A percentile compares a stretch with the other conserved stretches of the same genome.
These are phyloP conservation scores for Chaetomium globosum DNA, from an alignment of 2,329 filamentous ascomycete species.

Conservation along the genomic window DNA sequence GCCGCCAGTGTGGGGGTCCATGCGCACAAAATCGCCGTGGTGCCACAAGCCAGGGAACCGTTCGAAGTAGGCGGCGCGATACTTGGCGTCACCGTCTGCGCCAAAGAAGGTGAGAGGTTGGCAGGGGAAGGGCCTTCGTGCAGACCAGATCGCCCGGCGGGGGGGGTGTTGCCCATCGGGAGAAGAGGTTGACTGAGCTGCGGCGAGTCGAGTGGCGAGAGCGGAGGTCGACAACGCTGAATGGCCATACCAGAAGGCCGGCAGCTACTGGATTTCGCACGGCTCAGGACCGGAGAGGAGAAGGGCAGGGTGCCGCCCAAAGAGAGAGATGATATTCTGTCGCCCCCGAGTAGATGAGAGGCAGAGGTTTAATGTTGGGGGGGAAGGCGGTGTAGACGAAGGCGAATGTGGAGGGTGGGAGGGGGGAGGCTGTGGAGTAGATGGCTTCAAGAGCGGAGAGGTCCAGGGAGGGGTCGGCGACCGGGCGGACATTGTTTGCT, in stretches of 20 bases:
- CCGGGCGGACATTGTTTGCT: slow-evolving; percentile 68
- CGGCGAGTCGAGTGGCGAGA: slow-evolving; percentile 57
- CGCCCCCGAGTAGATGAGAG: slow-evolving; percentile 91
- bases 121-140: slow-evolving; percentile 78
- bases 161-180: slow-evolving; percentile 46
- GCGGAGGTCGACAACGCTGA: slow-evolving; percentile 61
- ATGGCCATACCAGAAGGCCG: slow-evolving; percentile 81
- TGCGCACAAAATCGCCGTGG: slow-evolving; percentile 85
- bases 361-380: slow-evolving; percentile 79
- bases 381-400: slow-evolving; percentile 89
- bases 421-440: slow-evolving; percentile 89
- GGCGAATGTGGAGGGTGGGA: slow-evolving; percentile 88
- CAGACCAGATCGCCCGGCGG: slow-evolving; percentile 87
- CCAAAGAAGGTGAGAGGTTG: slow-evolving; percentile 92
- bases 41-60: slow-evolving; percentile 82
- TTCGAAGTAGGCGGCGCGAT: slow-evolving; percentile 84
- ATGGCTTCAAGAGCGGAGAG: slow-evolving; percentile 75
- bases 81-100: slow-evolving; percentile 70
- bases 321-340: slow-evolving; percentile 98
- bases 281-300: slow-evolving; percentile 73
- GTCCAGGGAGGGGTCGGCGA: slow-evolving; percentile 55
- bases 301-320: slow-evolving; percentile 79
- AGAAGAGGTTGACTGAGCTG: slow-evolving; percentile 50
- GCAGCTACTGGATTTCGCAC: slow-evolving; percentile 76
- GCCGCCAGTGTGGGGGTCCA: slow-evolving; percentile 67